These are phyloP conservation scores for Niveomyces coronatus DNA, from an alignment of 2,329 filamentous ascomycete species.

Conservation along the genomic window DNA sequence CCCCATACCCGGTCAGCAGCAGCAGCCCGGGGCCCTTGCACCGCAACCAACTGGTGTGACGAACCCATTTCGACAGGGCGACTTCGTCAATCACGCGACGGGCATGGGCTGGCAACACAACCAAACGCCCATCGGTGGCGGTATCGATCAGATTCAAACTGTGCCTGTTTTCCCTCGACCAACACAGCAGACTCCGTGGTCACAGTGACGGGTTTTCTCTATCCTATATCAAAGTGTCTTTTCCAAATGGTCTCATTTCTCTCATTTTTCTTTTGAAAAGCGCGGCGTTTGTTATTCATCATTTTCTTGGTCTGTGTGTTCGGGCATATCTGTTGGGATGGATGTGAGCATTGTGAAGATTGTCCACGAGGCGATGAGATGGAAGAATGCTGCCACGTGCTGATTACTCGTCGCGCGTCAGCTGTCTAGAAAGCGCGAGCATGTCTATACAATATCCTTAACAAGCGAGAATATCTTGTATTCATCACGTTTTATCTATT, in stretches of 20 bases:
- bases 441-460: too few relatives aligned
- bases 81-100: constrained; percentile 80
- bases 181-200: constrained; percentile 51
- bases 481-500: too few relatives aligned
- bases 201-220: constrained; percentile 27
- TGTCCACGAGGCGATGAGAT: too few relatives aligned
- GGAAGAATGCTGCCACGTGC: too few relatives aligned
- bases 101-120: constrained; percentile 81
- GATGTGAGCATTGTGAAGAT: too few relatives aligned
- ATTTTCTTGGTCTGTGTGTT: constrained; percentile 15
- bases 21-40: constrained; percentile 43
- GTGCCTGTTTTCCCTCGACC: constrained; percentile 80
- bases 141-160: constrained; percentile 67
- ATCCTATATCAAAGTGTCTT: constrained; percentile 3
- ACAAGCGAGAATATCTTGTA: too few relatives aligned
- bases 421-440: too few relatives aligned
- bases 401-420: too few relatives aligned
- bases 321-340: background rate
- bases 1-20: constrained; percentile 19
- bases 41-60: constrained; percentile 80
- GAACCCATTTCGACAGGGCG: constrained; percentile 88
- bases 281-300: constrained; percentile 12
- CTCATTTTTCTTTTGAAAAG: constrained; percentile 7
- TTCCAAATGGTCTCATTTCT: constrained; percentile 1
- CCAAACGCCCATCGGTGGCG: constrained; percentile 70